Percentiles rank a stretch among this genome's conserved stretches.
Evolutionary conservation across 495 filamentous ascomycete genomes (phyloP).

Genomic region (Hyaloscypha bicolor): DNA sequence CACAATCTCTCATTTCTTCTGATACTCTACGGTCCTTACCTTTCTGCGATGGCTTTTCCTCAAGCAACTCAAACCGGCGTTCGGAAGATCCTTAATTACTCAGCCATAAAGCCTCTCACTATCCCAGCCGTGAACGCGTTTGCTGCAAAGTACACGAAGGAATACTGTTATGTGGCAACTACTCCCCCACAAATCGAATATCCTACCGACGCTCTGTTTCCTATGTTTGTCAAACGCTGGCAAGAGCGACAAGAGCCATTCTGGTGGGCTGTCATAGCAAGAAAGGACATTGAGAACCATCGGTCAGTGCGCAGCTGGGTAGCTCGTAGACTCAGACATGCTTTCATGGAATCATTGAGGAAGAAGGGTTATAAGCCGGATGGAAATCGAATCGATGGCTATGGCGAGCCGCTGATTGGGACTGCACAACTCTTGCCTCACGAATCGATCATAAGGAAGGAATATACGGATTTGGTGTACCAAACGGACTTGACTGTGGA

Average conservation of each 20-base stretch:
- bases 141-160: neutral
- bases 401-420: slow-evolving; percentile 15
- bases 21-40: neutral
- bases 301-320: slow-evolving; percentile 57
- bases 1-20: neutral
- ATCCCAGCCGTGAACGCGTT: neutral
- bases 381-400: slow-evolving; percentile 40
- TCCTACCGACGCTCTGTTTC: neutral
- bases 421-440: slow-evolving; percentile 16
- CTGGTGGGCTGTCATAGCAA: slow-evolving; percentile 50
- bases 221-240: slow-evolving; percentile 15
- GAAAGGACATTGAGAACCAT: slow-evolving; percentile 35
- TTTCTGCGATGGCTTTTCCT: neutral
- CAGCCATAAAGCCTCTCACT: neutral
- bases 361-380: slow-evolving; percentile 56
- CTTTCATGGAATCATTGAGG: slow-evolving; percentile 57
- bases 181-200: neutral
- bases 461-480: slow-evolving; percentile 11
- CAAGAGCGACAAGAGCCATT: slow-evolving; percentile 40
- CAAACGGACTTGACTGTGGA: slow-evolving; percentile 28
- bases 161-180: neutral
- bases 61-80: neutral
- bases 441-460: neutral
- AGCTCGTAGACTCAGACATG: slow-evolving; percentile 50
- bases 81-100: neutral